Conservation (phyloP, 108 stramenopile species). For the Cyclotella baltica region DNA sequence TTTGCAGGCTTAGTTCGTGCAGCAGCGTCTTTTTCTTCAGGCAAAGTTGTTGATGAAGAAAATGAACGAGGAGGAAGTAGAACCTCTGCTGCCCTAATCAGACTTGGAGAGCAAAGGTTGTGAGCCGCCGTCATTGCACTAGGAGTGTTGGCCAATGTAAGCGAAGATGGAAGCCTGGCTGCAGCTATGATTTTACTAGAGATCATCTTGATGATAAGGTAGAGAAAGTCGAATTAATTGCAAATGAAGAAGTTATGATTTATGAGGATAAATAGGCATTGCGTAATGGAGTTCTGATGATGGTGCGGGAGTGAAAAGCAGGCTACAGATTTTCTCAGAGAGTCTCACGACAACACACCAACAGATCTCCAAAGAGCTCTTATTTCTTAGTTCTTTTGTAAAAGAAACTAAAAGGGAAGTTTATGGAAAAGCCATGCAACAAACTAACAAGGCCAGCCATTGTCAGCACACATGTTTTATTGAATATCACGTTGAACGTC, state of each 20-base stretch:
- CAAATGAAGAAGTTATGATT: background rate
- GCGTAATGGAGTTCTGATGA: background rate
- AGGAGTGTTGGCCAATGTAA: background rate
- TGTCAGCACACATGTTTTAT: background rate
- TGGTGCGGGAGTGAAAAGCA: too few relatives aligned
- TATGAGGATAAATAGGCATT: background rate
- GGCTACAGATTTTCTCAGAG: too few relatives aligned
- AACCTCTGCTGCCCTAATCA: background rate
- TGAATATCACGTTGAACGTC: background rate
- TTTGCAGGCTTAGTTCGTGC: background rate
- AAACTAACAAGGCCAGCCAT: background rate
- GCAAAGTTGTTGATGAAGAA: background rate
- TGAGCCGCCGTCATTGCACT: background rate
- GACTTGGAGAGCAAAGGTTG: background rate
- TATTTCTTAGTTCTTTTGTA: too few relatives aligned
- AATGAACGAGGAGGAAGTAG: background rate
- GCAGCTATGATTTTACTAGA: constrained; percentile 1
- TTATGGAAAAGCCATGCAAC: too few relatives aligned
- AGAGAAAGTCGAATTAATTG: background rate
- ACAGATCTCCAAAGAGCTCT: too few relatives aligned
- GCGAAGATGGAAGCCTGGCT: background rate
- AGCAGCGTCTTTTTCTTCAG: background rate
- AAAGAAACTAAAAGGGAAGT: too few relatives aligned
- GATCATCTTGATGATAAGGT: background rate
- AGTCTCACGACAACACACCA: too few relatives aligned